phyloP scores from a whole-genome alignment of 257 asterid genomes.

The Primulina huaijiensis region DNA sequence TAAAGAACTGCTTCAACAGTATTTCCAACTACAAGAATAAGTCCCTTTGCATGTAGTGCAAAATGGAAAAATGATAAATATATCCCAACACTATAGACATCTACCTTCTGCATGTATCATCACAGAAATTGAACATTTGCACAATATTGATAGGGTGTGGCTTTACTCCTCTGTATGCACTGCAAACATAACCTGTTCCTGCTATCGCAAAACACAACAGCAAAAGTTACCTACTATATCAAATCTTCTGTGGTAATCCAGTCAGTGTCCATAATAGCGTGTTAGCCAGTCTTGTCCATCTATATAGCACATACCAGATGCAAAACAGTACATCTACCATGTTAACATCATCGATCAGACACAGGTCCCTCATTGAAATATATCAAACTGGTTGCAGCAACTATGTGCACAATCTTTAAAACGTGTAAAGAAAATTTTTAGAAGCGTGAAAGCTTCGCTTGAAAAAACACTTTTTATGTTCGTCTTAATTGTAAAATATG shows the following conservation, averaged over 20 bases:
- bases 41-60: slow-evolving; percentile 31
- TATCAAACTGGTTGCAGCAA: neutral
- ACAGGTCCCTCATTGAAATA: neutral
- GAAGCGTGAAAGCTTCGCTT: neutral
- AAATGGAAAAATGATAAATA: slow-evolving; percentile 28
- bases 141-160: slow-evolving; percentile 65
- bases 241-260: slow-evolving; percentile 10
- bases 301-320: neutral
- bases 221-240: neutral
- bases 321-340: neutral
- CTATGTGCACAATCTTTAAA: too few species aligned
- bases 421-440: neutral
- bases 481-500: neutral
- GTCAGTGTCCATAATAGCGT: neutral
- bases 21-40: slow-evolving; percentile 3
- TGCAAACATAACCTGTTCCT: slow-evolving; percentile 93
- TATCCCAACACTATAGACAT: slow-evolving; percentile 17
- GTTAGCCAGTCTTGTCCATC: neutral
- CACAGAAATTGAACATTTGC: slow-evolving; percentile 83
- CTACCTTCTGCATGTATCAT: slow-evolving; percentile 76
- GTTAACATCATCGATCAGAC: slow-evolving; percentile 2
- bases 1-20: slow-evolving; percentile 7
- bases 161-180: slow-evolving; percentile 52
- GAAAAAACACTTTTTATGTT: neutral
- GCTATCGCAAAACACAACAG: slow-evolving; percentile 17